These are phyloP conservation scores for Xylaria sp. DNA, from an alignment of 2,329 filamentous ascomycete species.

Conservation along the genomic window DNA sequence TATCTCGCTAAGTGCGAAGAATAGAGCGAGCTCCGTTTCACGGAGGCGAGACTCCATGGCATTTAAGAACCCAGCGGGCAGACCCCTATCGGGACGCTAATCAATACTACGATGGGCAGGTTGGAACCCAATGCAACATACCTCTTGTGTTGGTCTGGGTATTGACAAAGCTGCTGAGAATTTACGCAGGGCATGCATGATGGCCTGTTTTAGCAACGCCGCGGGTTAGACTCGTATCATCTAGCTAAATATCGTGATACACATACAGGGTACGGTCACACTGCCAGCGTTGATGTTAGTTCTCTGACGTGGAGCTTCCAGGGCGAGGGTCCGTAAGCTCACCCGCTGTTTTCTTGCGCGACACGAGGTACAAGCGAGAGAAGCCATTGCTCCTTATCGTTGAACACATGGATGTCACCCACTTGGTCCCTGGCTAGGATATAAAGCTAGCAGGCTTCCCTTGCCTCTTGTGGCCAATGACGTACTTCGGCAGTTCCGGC, in stretches of 20 bases:
- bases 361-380: background rate
- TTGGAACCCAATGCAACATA: background rate
- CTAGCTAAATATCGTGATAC: no score
- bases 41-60: conserved; percentile 3
- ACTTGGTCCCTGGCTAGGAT: background rate
- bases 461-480: background rate
- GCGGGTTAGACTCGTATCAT: background rate
- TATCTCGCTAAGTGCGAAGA: conserved; percentile 4
- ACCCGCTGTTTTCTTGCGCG: conserved; percentile 2
- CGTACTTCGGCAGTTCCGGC: background rate
- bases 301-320: background rate
- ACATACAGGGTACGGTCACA: background rate
- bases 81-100: background rate
- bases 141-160: conserved; percentile 8
- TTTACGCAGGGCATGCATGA: conserved; percentile 3
- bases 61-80: conserved; percentile 3
- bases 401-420: background rate
- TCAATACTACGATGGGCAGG: background rate
- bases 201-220: background rate
- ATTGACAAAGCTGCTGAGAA: background rate
- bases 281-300: background rate
- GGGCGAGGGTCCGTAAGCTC: background rate
- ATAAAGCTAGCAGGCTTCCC: background rate
- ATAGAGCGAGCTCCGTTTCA: conserved; percentile 1
- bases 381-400: background rate